Evolutionary conservation across 495 filamentous ascomycete genomes (phyloP).

Genomic region (Aspergillus carlsbadensis): DNA sequence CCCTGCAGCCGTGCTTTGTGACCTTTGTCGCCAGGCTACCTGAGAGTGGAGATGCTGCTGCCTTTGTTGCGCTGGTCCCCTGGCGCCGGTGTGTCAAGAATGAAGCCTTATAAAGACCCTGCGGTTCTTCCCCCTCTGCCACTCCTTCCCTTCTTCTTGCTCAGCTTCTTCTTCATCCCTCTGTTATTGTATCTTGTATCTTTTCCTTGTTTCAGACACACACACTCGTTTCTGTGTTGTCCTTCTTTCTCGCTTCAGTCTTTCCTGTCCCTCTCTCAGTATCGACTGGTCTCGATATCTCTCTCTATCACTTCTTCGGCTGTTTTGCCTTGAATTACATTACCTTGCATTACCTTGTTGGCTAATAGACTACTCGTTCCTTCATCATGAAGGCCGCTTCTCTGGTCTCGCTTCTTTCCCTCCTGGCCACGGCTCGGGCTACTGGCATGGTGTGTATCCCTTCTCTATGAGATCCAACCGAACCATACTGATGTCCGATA

Average conservation of each 20-base stretch:
- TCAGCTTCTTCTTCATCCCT: constrained; percentile 17
- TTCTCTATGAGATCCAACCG: neutral
- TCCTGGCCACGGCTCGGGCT: constrained; percentile 35
- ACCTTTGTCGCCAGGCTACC: neutral
- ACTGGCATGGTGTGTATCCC: constrained; percentile 29
- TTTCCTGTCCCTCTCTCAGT: constrained; percentile 14
- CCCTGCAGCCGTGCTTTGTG: neutral
- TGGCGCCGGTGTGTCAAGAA: constrained; percentile 3
- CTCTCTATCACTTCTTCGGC: constrained; percentile 4
- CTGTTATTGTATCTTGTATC: constrained; percentile 33
- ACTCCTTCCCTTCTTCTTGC: neutral
- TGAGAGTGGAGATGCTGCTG: neutral
- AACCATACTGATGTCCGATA: constrained; percentile 11
- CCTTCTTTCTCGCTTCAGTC: constrained; percentile 3
- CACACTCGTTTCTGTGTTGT: constrained; percentile 11
- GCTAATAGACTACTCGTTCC: neutral
- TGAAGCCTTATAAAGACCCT: constrained; percentile 6
- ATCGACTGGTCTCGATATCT: constrained; percentile 6
- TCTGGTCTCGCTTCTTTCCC: constrained; percentile 28
- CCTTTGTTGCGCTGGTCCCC: constrained; percentile 4
- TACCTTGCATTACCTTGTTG: constrained; percentile 2
- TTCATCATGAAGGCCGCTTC: constrained; percentile 29
- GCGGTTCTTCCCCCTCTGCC: neutral
- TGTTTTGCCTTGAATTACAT: neutral
- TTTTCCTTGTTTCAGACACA: constrained; percentile 15